Percentiles rank a stretch among this genome's conserved stretches.
phyloP scores from a whole-genome alignment of 78 protist species.

The Dictyostelium purpureum region DNA sequence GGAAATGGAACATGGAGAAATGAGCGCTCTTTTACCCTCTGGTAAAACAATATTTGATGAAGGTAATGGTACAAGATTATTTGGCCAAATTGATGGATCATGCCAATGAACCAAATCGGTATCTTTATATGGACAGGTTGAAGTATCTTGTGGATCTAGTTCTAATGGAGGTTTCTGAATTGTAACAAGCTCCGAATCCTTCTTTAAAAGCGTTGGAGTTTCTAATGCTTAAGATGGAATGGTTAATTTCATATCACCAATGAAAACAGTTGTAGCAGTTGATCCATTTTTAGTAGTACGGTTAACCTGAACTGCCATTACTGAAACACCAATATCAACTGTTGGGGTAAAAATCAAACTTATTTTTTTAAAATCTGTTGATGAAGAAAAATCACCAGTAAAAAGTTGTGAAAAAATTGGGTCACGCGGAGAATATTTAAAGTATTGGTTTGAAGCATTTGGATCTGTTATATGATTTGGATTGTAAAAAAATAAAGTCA shows the following conservation, averaged over 20 bases:
- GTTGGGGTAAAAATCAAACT: not conserved
- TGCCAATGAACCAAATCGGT: slow-evolving; percentile 56
- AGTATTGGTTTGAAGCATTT: slow-evolving; percentile 8
- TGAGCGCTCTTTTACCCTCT: slow-evolving; percentile 7
- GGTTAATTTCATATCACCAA: not conserved
- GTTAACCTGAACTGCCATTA: not conserved
- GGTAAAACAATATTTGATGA: slow-evolving; percentile 22
- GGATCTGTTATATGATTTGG: not conserved
- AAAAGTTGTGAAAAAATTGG: not conserved
- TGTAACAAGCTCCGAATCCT: not conserved
- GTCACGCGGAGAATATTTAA: not conserved
- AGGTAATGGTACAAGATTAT: slow-evolving; percentile 37
- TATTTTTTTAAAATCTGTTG: not conserved
- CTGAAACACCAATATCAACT: not conserved
- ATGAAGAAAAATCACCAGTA: slow-evolving; percentile 11
- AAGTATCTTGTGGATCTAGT: not conserved
- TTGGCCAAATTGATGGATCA: slow-evolving; percentile 57
- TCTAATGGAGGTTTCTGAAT: not conserved
- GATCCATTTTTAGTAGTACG: not conserved
- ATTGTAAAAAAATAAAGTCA: not conserved
- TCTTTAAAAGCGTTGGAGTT: not conserved
- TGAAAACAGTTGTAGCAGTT: not conserved
- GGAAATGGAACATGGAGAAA: slow-evolving; percentile 33
- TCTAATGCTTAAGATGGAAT: not conserved
- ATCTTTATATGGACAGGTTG: slow-evolving; percentile 43